Base-by-base conservation (phyloP, 345 rosid species). In the Salix viminalis region DNA sequence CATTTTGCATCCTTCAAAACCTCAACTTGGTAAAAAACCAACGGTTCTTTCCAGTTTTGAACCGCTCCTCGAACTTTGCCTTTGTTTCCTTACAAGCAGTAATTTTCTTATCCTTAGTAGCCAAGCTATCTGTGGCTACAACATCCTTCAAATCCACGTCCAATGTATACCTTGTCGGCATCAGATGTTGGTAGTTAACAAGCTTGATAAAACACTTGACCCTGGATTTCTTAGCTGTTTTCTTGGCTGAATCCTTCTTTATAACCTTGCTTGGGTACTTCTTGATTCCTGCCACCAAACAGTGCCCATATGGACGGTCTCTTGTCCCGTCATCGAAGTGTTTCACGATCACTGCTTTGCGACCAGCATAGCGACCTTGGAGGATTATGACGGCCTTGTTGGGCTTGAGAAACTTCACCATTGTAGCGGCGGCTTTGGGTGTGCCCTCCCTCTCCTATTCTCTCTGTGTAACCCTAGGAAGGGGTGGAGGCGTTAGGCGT, bases 21-120 rank as follows among this genome's bases (percentile, higher is more conserved):
- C 82, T 75, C 67, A 79, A 79, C 75, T 79, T 79, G 32, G 82
- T 73, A 50, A 79, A 79, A 65, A 79, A 79, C 82, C 82, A 79
- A 26, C 82, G 67, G 72, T 79, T 79, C 82, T 79, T 75, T 15
- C 82, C 79, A 14, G 79, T 46, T 79, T 79, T 79, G 79, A 79
- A 79, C 32, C 82, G 56, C 76, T 79, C 79, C 72, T 79, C 75
- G 42, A 79, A 64, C 75, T 41, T 62, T 18, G 79, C 68, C 72
- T 79, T 79, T 1, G 79, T 71, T 26, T 64, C 82, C 79, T 79
- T 79, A 18, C 71, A 23, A 0, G 79, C 82, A 15, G 37, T 46
- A 2, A 79, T 67, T 78, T 79, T 79, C 82, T 79, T 79, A 66
- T 79, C 82, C 75, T 58, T 75, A 9, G 60, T 62, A 10, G 26